Evolutionary conservation across 108 stramenopile species (phyloP).

Genomic region (Cyclostephanos invisitatus): DNA sequence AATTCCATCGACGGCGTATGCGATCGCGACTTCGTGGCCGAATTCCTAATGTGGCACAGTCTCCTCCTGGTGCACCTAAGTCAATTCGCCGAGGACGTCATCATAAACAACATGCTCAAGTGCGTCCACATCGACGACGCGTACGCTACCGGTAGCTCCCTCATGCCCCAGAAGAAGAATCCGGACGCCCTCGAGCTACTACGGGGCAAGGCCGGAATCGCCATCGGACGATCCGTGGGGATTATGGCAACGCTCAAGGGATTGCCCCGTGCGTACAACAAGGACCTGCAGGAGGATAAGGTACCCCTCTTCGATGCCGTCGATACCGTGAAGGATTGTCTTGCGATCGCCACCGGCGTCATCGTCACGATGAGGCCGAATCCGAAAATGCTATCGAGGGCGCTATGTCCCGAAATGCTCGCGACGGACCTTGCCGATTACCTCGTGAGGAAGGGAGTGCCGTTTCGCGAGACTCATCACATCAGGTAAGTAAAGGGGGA

Average conservation of each 20-base stretch:
- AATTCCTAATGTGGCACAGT: slow-evolving; percentile 97
- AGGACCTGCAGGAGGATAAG: slow-evolving; percentile 99
- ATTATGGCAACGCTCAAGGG: slow-evolving; percentile 96
- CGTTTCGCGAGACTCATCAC: slow-evolving; percentile 99
- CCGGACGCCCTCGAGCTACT: slow-evolving; percentile 98
- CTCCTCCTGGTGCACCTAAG: slow-evolving; percentile 90
- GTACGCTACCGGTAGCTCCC: slow-evolving; percentile 96
- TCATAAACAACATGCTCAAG: slow-evolving; percentile 93
- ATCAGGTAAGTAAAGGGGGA: slow-evolving; percentile 61
- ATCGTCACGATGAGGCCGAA: slow-evolving; percentile 94
- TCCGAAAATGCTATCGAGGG: slow-evolving; percentile 81
- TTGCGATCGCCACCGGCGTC: slow-evolving; percentile 96
- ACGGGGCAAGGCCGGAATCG: slow-evolving; percentile 97
- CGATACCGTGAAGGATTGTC: slow-evolving; percentile 92
- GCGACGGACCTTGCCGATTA: slow-evolving; percentile 99
- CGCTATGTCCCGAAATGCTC: slow-evolving; percentile 97
- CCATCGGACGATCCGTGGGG: slow-evolving; percentile 89
- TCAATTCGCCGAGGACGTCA: slow-evolving; percentile 98
- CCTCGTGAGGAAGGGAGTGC: slow-evolving; percentile 97
- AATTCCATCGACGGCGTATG: slow-evolving; percentile 97
- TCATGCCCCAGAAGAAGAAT: slow-evolving; percentile 99
- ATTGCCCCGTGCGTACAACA: slow-evolving; percentile 98
- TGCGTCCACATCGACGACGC: slow-evolving; percentile 95
- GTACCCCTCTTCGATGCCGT: slow-evolving; percentile 95
- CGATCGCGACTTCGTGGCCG: slow-evolving; percentile 98